Conservation (phyloP, 192 early-diverging fungal species). For the Coemansia sp. region DNA sequence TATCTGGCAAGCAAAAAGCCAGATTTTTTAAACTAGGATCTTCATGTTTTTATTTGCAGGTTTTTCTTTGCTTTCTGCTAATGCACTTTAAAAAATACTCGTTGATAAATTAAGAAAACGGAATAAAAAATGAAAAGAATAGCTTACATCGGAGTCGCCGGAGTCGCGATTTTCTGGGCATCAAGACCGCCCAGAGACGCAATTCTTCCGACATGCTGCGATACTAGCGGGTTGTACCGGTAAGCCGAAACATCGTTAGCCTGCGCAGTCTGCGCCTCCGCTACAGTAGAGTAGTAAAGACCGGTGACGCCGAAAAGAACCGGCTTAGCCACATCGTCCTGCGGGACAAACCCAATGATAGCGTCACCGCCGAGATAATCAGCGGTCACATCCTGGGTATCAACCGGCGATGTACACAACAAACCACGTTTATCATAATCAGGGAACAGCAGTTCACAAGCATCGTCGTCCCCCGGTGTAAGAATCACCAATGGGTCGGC, state of each 20-base stretch:
- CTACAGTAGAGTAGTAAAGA: conserved; percentile 35
- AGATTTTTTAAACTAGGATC: conserved; percentile 16
- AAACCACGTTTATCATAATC: conserved; percentile 16
- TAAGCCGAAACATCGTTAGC: conserved; percentile 37
- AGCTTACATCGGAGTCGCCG: conserved; percentile 13
- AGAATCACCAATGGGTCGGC: conserved; percentile 30
- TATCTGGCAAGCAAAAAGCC: conserved; percentile 45
- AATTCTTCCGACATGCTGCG: conserved; percentile 20
- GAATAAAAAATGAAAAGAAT: neutral
- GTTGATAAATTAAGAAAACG: neutral
- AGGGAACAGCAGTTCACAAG: conserved; percentile 22
- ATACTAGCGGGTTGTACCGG: conserved; percentile 37
- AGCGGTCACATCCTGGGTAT: conserved; percentile 25
- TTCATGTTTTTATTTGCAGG: neutral
- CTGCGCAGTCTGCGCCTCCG: conserved; percentile 17
- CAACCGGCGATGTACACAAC: conserved; percentile 40
- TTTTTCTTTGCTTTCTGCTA: too few relatives aligned
- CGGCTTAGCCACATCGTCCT: conserved; percentile 17
- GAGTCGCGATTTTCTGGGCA: conserved; percentile 22
- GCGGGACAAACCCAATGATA: conserved; percentile 36
- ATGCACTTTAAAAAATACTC: too few relatives aligned
- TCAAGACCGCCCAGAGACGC: conserved; percentile 20
- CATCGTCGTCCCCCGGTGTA: conserved; percentile 15
- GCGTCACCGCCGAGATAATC: conserved; percentile 49
- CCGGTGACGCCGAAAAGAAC: conserved; percentile 44